Percentiles rank a stretch among this genome's conserved stretches.
These are phyloP conservation scores for Eucalyptus fibrosa DNA, from an alignment of 345 rosid species.

Conservation along the genomic window DNA sequence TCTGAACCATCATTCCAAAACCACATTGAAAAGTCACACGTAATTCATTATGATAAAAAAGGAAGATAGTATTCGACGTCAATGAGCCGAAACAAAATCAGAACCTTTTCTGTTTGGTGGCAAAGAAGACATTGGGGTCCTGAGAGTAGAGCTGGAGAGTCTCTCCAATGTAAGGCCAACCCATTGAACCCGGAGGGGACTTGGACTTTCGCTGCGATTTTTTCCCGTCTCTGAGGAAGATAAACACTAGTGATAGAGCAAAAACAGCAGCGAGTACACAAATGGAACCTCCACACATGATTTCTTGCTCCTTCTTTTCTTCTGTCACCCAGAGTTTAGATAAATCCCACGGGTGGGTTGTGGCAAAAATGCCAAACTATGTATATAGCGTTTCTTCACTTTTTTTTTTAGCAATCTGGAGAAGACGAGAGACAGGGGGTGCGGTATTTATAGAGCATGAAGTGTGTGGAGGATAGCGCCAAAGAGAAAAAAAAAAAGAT, in stretches of 20 bases:
- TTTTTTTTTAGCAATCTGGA: not conserved
- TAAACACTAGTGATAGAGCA: not conserved
- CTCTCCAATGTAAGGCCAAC: conserved; percentile 64
- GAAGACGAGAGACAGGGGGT: not conserved
- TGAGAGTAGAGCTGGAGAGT: conserved; percentile 61
- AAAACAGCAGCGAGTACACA: conserved; percentile 2
- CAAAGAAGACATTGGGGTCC: conserved; percentile 52
- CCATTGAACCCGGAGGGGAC: conserved; percentile 74
- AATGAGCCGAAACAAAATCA: not conserved
- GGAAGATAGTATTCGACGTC: not conserved
- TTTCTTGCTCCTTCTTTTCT: not conserved
- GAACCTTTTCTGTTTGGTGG: conserved; percentile 49
- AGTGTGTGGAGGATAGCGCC: not conserved
- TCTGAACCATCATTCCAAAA: conserved; percentile 10
- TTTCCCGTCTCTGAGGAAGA: conserved; percentile 1
- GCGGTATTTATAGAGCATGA: not conserved
- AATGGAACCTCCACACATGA: conserved; percentile 1
- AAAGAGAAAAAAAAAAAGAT: not conserved
- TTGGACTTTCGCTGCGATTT: not conserved
- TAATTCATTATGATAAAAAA: not conserved
- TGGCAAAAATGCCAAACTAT: not conserved
- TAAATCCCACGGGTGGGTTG: not conserved
- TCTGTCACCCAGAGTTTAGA: not conserved
- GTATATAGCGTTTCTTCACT: not conserved
- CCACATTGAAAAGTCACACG: not conserved